phyloP scores from a whole-genome alignment of 352 stramenopile genomes.

The Peronospora destructor region DNA sequence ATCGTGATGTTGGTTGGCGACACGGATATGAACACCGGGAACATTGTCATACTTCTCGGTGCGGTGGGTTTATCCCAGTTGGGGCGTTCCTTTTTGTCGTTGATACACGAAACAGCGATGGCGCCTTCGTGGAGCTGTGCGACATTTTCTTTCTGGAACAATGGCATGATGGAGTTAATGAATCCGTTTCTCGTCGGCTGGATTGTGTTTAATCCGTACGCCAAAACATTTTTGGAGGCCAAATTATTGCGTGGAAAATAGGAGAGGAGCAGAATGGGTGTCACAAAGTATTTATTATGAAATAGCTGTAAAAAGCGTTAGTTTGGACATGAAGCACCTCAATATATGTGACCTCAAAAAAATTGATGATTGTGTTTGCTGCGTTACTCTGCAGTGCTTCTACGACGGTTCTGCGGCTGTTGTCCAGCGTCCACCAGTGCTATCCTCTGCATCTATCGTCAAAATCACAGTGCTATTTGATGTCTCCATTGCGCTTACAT shows the following conservation, averaged over 20 bases:
- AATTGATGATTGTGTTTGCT: slow-evolving; percentile 1
- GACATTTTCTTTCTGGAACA: slow-evolving; percentile 34
- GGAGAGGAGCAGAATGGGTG: background rate
- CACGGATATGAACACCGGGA: slow-evolving; percentile 20
- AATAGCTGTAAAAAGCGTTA: slow-evolving; percentile 4
- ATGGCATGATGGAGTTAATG: slow-evolving; percentile 45
- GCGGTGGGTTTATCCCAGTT: slow-evolving; percentile 34
- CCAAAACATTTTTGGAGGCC: slow-evolving; percentile 39
- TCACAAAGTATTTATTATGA: slow-evolving; percentile 28
- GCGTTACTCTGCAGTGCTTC: background rate
- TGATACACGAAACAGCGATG: slow-evolving; percentile 41
- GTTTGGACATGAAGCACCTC: background rate
- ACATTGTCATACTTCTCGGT: slow-evolving; percentile 31
- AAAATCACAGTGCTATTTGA: background rate
- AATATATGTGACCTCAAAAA: background rate
- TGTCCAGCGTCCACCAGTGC: slow-evolving; percentile 13
- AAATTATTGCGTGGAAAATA: slow-evolving; percentile 14
- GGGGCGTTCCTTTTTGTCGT: slow-evolving; percentile 29
- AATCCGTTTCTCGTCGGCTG: slow-evolving; percentile 55
- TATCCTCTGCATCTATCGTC: slow-evolving; percentile 3
- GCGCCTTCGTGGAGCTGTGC: slow-evolving; percentile 10
- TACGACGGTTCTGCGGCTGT: slow-evolving; percentile 5
- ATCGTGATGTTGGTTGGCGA: slow-evolving; percentile 18
- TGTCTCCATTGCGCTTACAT: slow-evolving; percentile 11
- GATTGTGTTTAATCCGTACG: slow-evolving; percentile 58